Base-by-base conservation (phyloP, 352 stramenopile species). In the Phytopythium kandeliae region DNA sequence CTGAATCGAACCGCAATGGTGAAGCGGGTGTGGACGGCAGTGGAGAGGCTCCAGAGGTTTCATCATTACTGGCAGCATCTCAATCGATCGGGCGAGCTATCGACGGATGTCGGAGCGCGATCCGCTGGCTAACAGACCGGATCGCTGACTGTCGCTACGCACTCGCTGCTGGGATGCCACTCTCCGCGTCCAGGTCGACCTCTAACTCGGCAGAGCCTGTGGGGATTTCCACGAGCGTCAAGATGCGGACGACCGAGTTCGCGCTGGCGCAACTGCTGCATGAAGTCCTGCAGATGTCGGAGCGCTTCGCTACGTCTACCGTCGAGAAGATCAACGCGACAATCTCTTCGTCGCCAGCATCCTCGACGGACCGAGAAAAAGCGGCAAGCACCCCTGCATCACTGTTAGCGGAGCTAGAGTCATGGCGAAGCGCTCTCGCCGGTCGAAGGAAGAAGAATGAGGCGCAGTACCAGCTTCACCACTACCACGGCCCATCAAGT, bases 191-290 rank as follows among this genome's bases (percentile, higher is more conserved):
- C 43, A 13, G 56, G 56, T 1, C 36, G 37, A 15, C 12, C 21
- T 38, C 33, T 31, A 26, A 49, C 3, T n/a, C 26, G 53, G 48
- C 63, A 24, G 24, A 58, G 4, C 65, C 69, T 51, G 54, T 56
- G 17, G 48, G 43, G 11, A n/a, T 30, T 8, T 55, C 40, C 8
- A 25, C 48, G 22, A 19, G 54, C 28, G 24, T 65, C 17, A 58
- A 73, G 51, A 37, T 71, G 38, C 54, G 58, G 19, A 71, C 58
- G 15, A 70, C 66, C 3, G 79, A 88, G 33, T 74, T 78, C 41
- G 57, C 55, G 3, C 57, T 90, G 12, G 76, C 79, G n/a, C 56
- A 57, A n/a, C 56, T 86, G 21, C 52, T 85, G 12, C 70, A 78
- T 22, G 42, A 62, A 17, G 55, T 88, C 2, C 41, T 86, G 31